Conservation (phyloP, 1,139 yeast genomes). For the Diutina pseudorugosa region DNA sequence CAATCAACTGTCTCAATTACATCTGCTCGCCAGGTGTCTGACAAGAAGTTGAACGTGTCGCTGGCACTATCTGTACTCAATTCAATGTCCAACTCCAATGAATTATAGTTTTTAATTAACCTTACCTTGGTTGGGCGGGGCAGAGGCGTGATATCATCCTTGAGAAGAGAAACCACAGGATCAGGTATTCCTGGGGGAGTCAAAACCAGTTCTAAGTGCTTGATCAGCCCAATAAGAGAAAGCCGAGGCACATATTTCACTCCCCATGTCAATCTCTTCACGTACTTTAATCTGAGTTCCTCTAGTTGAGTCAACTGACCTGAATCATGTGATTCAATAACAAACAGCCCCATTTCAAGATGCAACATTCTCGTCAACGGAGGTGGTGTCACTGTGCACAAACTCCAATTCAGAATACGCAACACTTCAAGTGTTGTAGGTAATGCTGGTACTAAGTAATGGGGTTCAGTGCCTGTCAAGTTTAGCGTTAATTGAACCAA, state of each 20-base stretch:
- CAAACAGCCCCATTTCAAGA: background rate
- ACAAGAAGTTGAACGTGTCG: background rate
- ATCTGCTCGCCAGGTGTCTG: background rate
- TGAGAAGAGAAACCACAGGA: background rate
- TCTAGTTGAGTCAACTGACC: background rate
- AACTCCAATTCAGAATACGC: background rate
- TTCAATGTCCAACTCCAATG: background rate
- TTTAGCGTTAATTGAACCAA: background rate
- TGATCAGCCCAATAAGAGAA: background rate
- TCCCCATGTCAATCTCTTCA: background rate
- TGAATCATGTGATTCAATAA: background rate
- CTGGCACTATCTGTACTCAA: background rate
- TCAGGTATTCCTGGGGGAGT: background rate
- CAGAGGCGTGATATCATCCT: background rate
- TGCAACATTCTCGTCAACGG: background rate
- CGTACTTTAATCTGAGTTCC: background rate
- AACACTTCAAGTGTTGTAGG: background rate
- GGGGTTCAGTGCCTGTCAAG: background rate
- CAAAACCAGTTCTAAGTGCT: background rate
- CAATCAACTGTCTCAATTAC: background rate
- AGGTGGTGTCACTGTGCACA: background rate
- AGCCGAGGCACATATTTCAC: background rate
- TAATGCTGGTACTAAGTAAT: background rate
- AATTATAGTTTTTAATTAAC: no score
- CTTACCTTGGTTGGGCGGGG: background rate